These are phyloP conservation scores for Polymyxa betae DNA, from an alignment of 208 protist species.

Conservation along the genomic window DNA sequence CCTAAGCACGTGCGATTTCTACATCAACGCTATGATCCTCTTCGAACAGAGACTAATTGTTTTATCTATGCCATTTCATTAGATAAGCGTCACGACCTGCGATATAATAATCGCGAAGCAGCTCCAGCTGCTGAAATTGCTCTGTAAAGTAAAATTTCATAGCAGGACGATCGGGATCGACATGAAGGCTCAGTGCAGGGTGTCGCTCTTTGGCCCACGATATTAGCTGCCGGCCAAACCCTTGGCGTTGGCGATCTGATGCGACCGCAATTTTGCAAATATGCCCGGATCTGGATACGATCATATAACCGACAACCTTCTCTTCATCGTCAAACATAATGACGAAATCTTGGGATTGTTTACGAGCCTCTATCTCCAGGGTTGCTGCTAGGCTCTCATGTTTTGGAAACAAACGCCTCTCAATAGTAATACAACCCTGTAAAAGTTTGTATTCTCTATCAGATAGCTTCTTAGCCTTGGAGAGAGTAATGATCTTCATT, in stretches of 20 bases:
- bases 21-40: no score
- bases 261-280: neutral
- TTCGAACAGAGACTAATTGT: no score
- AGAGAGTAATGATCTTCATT: no score
- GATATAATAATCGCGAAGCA: neutral
- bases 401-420: conserved; percentile 39
- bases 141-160: neutral
- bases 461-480: no score
- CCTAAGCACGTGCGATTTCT: no score
- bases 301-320: conserved; percentile 28
- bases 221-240: neutral
- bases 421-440: neutral
- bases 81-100: neutral
- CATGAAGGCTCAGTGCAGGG: neutral
- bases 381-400: neutral
- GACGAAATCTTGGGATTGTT: neutral
- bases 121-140: neutral
- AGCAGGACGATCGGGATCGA: conserved; percentile 18
- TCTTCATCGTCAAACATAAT: neutral
- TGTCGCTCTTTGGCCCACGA: neutral
- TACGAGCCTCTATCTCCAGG: neutral
- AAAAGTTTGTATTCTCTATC: neutral
- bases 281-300: neutral
- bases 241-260: neutral
- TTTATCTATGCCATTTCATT: neutral